Percentiles rank a stretch among this genome's conserved stretches.
These are phyloP conservation scores for Phytopythium boreale DNA, from an alignment of 352 stramenopile species.

Conservation along the genomic window DNA sequence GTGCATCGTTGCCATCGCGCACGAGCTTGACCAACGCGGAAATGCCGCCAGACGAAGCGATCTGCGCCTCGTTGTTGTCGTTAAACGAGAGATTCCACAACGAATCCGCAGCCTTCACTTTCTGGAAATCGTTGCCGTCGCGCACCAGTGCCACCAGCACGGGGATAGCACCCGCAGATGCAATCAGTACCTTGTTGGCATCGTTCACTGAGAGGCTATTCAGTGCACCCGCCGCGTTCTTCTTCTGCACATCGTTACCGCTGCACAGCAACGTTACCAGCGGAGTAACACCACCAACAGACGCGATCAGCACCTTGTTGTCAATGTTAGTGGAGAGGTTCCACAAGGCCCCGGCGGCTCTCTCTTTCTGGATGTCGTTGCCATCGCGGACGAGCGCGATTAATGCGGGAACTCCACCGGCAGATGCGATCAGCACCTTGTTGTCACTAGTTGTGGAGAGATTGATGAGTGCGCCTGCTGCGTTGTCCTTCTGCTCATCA, in stretches of 20 bases:
- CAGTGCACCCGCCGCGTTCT: conserved; percentile 3
- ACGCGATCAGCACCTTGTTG: conserved; percentile 6
- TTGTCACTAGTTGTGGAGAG: no score
- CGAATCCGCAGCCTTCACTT: background rate
- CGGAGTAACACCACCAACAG: conserved; percentile 10
- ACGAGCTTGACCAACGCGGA: background rate
- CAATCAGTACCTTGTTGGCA: background rate
- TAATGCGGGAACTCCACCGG: conserved; percentile 8
- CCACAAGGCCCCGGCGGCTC: conserved; percentile 1
- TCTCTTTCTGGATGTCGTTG: background rate
- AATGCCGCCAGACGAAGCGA: background rate
- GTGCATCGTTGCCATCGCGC: no score
- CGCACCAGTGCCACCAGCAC: background rate
- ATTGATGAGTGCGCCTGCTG: no score
- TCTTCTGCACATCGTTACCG: conserved; percentile 10
- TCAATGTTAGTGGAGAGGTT: conserved; percentile 6
- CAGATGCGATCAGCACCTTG: background rate
- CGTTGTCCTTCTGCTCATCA: no score
- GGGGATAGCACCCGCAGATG: background rate
- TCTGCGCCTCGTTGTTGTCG: background rate
- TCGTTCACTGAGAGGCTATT: background rate
- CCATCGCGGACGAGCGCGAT: conserved; percentile 10
- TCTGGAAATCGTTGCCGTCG: no score
- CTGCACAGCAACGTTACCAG: conserved; percentile 9
- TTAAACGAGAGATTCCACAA: background rate